Conservation (phyloP, 352 stramenopile genomes). For the Phytopythium montanum region DNA sequence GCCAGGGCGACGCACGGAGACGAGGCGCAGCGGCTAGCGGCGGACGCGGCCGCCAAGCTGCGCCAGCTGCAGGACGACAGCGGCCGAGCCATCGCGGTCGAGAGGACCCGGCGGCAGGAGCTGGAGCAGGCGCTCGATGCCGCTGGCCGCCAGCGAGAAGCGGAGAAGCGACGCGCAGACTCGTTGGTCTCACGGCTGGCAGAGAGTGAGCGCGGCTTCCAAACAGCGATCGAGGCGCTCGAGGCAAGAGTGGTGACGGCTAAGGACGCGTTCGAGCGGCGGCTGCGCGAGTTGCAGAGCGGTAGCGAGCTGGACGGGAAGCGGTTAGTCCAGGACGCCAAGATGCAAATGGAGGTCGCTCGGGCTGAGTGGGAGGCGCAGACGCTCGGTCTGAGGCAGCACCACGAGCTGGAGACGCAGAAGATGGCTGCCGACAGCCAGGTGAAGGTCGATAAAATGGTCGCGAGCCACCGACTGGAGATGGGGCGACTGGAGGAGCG, state of each 20-base stretch:
- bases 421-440: conserved; percentile 66
- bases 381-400: conserved; percentile 22
- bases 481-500: conserved; percentile 20
- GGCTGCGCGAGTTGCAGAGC: conserved; percentile 29
- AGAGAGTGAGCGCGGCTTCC: conserved; percentile 27
- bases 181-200: not conserved
- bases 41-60: conserved; percentile 55
- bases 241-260: conserved; percentile 33
- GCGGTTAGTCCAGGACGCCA: conserved; percentile 18
- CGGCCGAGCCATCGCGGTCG: conserved; percentile 11
- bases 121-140: conserved; percentile 17
- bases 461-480: conserved; percentile 11
- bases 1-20: conserved; percentile 26
- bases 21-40: conserved; percentile 46
- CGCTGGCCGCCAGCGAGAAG: conserved; percentile 28
- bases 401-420: conserved; percentile 59
- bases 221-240: conserved; percentile 34
- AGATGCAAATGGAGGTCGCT: conserved; percentile 13
- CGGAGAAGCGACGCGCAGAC: conserved; percentile 25
- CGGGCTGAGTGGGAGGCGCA: conserved; percentile 13
- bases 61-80: conserved; percentile 36
- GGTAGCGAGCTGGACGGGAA: conserved; percentile 19
- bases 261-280: conserved; percentile 38
- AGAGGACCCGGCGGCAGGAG: conserved; percentile 27
- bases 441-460: conserved; percentile 67